phyloP scores from a whole-genome alignment of 2,329 filamentous ascomycete genomes.

The Mycosphaerella sp. region DNA sequence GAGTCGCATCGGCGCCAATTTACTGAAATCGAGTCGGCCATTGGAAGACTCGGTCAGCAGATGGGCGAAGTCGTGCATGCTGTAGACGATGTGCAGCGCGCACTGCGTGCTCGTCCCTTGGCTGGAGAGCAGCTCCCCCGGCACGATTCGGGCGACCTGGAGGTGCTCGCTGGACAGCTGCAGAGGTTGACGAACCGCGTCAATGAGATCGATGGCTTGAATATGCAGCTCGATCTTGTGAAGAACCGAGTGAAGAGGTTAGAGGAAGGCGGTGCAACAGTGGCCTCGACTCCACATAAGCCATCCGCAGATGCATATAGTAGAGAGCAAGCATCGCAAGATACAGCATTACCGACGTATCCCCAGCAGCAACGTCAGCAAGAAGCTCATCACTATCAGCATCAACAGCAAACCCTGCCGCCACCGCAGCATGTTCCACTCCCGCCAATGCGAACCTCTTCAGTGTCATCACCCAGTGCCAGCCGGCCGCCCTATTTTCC shows the following conservation, averaged over 20 bases:
- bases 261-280: slow-evolving; percentile 22
- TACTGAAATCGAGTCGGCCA: slow-evolving; percentile 37
- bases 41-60: slow-evolving; percentile 38
- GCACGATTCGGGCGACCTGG: slow-evolving; percentile 35
- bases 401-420: slow-evolving; percentile 1
- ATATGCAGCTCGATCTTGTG: slow-evolving; percentile 44
- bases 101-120: slow-evolving; percentile 29
- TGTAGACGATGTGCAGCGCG: slow-evolving; percentile 35
- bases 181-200: slow-evolving; percentile 37
- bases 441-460: slow-evolving; percentile 26
- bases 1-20: slow-evolving; percentile 39
- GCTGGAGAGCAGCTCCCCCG: slow-evolving; percentile 15
- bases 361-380: slow-evolving; percentile 5
- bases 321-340: slow-evolving; percentile 2
- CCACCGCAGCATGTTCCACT: slow-evolving; percentile 14
- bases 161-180: slow-evolving; percentile 40
- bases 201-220: slow-evolving; percentile 43
- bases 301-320: slow-evolving; percentile 6
- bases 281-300: slow-evolving; percentile 4
- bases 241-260: slow-evolving; percentile 40
- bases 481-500: slow-evolving; percentile 16
- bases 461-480: slow-evolving; percentile 20
- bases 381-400: neutral
- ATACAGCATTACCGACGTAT: neutral
- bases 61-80: slow-evolving; percentile 32